Base-by-base conservation (phyloP, 2,329 filamentous ascomycete species). In the Trichothecium roseum region DNA sequence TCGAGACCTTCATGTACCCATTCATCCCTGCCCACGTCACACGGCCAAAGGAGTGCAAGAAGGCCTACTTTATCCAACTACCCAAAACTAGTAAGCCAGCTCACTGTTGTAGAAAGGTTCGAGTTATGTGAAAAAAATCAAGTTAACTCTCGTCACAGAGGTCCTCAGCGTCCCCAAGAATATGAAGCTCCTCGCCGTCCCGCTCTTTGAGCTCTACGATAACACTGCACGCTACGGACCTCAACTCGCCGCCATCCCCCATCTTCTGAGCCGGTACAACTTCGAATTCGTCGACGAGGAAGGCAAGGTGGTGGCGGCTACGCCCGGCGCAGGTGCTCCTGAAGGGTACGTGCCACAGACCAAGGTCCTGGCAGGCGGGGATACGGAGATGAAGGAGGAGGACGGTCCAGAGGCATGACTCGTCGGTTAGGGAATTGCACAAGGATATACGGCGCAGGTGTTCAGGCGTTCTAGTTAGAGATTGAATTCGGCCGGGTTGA, bases 1-100 rank as follows among this genome's bases (percentile, higher is more conserved):
- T 96, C 56, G 91, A 98, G 69, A 96, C 91, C 3, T 96, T 96
- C 69, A 95, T 98, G 87, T 98, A 98, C 57, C 91, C 91, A 1
- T 98, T 95, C 60, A 81, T 96, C 38, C 91, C 91, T 7, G 86
- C 88, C 14, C 91, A 98, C 63, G 86, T 95, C 42, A 95, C 89
- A 14, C 72, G 91, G 35, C 91, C 91, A 7, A 98, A 98, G 68
- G 91, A 98, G 66, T 94, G 89, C 68, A 98, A 98, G 70, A 98
- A 98, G 71, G 72, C 96, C 29, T 98, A 96, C 62, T 87, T 96
- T 42, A 94, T 98, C 45, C 85, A 94, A 57, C 68, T 98, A 18
- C 91, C 91, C 0, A 78, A 87, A 59, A 87, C 81, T 49, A 96
- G 87, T 94, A 72, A 41, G 77, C 60, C 22, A 39, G 31, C n/a